Evolutionary conservation across 2,329 filamentous ascomycete species (phyloP).

Genomic region (Verruconis gallopava): DNA sequence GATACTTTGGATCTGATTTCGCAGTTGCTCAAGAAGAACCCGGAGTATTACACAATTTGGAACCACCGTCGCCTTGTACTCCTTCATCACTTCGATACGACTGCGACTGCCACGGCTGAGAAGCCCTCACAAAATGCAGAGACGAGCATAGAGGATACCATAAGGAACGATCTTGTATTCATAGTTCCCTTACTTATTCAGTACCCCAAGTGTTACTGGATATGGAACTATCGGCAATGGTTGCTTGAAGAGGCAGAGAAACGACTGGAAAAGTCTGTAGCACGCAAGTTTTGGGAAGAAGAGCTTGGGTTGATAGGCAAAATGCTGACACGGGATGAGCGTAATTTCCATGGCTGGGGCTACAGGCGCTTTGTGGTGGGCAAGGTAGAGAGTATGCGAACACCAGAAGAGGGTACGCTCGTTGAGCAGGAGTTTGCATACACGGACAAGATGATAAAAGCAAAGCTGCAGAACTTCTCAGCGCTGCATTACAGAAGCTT

Average conservation of each 20-base stretch:
- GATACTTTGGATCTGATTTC: conserved; percentile 55
- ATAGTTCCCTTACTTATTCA: conserved; percentile 72
- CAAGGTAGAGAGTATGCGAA: conserved; percentile 50
- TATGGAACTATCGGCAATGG: conserved; percentile 95
- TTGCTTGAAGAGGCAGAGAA: conserved; percentile 58
- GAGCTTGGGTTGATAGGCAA: conserved; percentile 74
- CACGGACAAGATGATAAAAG: conserved; percentile 74
- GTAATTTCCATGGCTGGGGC: conserved; percentile 95
- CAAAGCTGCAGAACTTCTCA: conserved; percentile 89
- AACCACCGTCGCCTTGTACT: conserved; percentile 68
- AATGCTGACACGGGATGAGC: conserved; percentile 74
- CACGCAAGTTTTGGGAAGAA: conserved; percentile 63
- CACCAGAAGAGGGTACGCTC: conserved; percentile 4
- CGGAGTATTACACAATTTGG: conserved; percentile 86
- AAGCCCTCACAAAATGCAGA: conserved; percentile 1
- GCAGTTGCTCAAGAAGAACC: conserved; percentile 63
- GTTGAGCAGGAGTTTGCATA: conserved; percentile 75
- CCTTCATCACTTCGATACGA: conserved; percentile 44
- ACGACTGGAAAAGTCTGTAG: conserved; percentile 37
- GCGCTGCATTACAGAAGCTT: conserved; percentile 89
- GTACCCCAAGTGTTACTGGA: conserved; percentile 97
- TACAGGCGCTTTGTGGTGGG: conserved; percentile 71
- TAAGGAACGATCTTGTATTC: conserved; percentile 66
- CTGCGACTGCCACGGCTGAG: background rate
- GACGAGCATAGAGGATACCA: conserved; percentile 31